Conservation (phyloP, 108 stramenopile genomes). For the Skeletonema tropicum region DNA sequence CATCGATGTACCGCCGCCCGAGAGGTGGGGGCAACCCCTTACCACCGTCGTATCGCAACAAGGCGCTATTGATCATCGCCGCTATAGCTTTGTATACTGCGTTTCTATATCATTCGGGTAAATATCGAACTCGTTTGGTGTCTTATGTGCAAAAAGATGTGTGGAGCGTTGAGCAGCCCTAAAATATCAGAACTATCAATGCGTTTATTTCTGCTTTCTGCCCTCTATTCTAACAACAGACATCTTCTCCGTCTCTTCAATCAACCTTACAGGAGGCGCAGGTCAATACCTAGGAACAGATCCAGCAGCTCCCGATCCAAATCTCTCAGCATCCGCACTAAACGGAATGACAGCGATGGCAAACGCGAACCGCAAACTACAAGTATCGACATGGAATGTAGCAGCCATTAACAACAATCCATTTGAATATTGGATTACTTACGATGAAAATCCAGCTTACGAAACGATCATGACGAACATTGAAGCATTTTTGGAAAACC, state of each 20-base stretch:
- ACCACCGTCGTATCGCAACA: constrained; percentile 74
- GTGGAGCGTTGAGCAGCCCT: no score
- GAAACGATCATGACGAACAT: constrained; percentile 84
- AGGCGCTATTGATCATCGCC: constrained; percentile 51
- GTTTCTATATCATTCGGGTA: constrained; percentile 75
- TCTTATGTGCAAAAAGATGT: no score
- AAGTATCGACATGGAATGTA: constrained; percentile 85
- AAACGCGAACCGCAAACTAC: constrained; percentile 35
- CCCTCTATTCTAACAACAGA: neutral
- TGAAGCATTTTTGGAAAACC: constrained; percentile 81
- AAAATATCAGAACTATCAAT: no score
- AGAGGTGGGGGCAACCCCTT: constrained; percentile 37
- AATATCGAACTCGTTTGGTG: neutral
- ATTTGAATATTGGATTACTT: constrained; percentile 86
- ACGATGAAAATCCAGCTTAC: constrained; percentile 82
- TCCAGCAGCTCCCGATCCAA: constrained; percentile 29
- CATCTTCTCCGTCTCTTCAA: neutral
- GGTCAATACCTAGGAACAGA: constrained; percentile 51
- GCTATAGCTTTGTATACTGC: constrained; percentile 77
- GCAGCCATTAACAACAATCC: constrained; percentile 91
- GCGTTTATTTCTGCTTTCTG: no score
- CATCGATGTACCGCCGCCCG: constrained; percentile 4
- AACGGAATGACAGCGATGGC: constrained; percentile 51
- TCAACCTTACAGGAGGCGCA: constrained; percentile 51
- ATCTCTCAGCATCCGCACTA: constrained; percentile 34